Conservation (phyloP, 2,329 filamentous ascomycete genomes). For the Macrophomina phaseolina region DNA sequence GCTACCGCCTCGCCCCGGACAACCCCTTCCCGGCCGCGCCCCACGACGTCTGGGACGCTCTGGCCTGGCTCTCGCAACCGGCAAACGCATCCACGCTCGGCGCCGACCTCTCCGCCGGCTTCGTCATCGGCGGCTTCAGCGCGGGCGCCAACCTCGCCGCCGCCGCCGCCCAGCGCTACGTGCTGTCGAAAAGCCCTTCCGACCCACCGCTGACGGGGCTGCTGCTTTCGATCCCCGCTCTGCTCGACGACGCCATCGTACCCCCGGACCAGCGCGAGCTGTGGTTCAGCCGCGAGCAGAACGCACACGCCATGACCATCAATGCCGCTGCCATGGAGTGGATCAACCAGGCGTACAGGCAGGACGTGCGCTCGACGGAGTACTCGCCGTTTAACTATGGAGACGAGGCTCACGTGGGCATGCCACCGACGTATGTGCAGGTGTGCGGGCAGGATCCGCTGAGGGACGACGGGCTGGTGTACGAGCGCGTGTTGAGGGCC, state of each 20-base stretch:
- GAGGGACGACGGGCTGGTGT: slow-evolving; percentile 28
- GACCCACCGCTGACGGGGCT: not conserved
- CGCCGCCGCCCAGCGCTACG: not conserved
- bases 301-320: not conserved
- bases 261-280: not conserved
- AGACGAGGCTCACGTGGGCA: not conserved
- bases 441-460: slow-evolving; percentile 29
- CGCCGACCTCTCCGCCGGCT: not conserved
- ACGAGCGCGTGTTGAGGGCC: slow-evolving; percentile 29
- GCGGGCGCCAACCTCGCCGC: slow-evolving; percentile 8
- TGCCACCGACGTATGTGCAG: slow-evolving; percentile 28
- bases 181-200: not conserved
- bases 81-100: not conserved
- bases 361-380: not conserved
- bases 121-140: slow-evolving; percentile 3
- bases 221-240: not conserved
- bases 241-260: not conserved
- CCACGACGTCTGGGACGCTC: slow-evolving; percentile 28
- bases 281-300: slow-evolving; percentile 18
- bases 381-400: not conserved
- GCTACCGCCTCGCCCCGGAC: slow-evolving; percentile 4
- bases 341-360: not conserved
- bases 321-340: not conserved
- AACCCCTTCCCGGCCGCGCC: not conserved
- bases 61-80: slow-evolving; percentile 37